Base-by-base conservation (phyloP, 2,329 filamentous ascomycete species). In the Akanthomyces dipterigenus region DNA sequence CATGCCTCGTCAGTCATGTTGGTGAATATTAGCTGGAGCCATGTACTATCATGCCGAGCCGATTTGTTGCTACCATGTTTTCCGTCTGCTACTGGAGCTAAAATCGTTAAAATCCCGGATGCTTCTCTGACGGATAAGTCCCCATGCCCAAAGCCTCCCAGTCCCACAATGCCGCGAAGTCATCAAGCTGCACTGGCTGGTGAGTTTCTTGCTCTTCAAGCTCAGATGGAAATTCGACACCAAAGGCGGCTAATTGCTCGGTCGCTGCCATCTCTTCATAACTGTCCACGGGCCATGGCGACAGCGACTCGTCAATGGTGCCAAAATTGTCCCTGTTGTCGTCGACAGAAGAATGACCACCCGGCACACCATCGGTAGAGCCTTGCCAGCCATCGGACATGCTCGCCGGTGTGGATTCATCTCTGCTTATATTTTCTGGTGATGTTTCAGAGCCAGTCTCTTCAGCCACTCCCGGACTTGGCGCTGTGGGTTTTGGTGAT, bases 161-260 rank as follows among this genome's bases (percentile, higher is more conserved):
- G n/a, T 60, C 56, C 56, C 56, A 60, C 22, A 60, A 43, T 12
- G 56, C 48, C 22, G 56, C 48, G 34, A 60, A 60, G 8, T 60
- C 48, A 31, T 53, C 56, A 18, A 60, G 36, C 7, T 60, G 16
- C 11, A 22, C 38, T 11, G 56, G 36, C 7, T 60, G 18, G 28
- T 60, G 48, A 4, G 26, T 12, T 12, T 1, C 26, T n/a, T 60
- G 48, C 56, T 53, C 38, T 18, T 45, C 34, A n/a, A 53, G n/a
- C 4, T n/a, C n/a, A 26, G 36, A 42, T 18, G 24, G 12, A 45
- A 53, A 45, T 1, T 53, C 48, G 12, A 31, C 22, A 2, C 34
- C 24, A 14, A 28, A 3, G 18, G 45, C 34, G 7, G 36, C 24
- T 6, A 20, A 5, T 36, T 12, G 24, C 20, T 24, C 22, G 5